Evolutionary conservation across 176 grass and related monocot species (phyloP), one percentile per base, ranked within the genome.

Genomic region (Carex cristatella): DNA sequence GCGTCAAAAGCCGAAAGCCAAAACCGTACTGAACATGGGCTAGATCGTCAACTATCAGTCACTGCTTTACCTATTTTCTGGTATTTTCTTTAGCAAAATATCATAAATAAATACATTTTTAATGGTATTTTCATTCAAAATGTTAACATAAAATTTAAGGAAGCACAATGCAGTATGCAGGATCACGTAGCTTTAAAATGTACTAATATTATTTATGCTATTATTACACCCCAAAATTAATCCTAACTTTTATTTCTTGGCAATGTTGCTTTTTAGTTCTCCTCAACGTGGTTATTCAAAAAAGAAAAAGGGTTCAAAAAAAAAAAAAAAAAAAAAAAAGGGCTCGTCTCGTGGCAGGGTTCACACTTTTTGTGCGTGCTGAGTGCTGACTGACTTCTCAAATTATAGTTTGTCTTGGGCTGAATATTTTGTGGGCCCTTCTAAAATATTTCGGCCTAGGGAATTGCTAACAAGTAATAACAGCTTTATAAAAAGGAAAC

Each of bases 341-440:
- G 8, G 3, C 46, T 54, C 16, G 19, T 75, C 3, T 37, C 19
- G 54, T 54, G 72, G 31, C 72, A 76, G 48, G 15, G 11, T 54
- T 30, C 19, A 30, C 23, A 76, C 23, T 74, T 75, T 75, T 53
- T 1, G 48, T 54, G 72, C 44, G 72, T 76, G 72, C 55, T 75
- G 44, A 53, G 72, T 76, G 72, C 55, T 75, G 44, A 53, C 71
- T 75, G 44, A 53, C 71, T 76, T 19, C 11, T 55, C 12, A 55
- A 76, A 76, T 31, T 30, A 54, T 53, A 53, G 19, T 76, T 27
- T 28, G 10, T 30, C 71, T 54, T 76, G 71, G 71, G 71, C 71
- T 54, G 6, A 68, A 69, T 69, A 30, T 14, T 76, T 55, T 76
- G 72, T 76, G 23, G 72, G 48, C 72, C 72, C 72, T 31, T 76